Evolutionary conservation across 2,329 filamentous ascomycete species (phyloP).

Genomic region (Fusarium annulatum): DNA sequence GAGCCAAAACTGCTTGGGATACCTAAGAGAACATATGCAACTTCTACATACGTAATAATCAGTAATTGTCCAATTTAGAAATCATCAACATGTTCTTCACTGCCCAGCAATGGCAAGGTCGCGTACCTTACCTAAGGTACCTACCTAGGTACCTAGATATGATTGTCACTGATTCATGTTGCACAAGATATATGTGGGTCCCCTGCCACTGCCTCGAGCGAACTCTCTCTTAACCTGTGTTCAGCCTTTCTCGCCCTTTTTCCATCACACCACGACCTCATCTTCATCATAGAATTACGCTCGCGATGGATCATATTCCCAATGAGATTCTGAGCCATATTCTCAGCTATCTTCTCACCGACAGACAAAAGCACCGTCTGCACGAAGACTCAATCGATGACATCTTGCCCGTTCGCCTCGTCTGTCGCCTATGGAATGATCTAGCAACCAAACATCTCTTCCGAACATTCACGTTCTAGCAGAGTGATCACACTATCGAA

Average conservation of each 20-base stretch:
- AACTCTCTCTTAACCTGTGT: background rate
- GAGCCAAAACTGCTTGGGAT: too few species aligned
- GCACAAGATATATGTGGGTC: background rate
- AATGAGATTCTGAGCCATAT: slow-evolving; percentile 12
- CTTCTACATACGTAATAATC: too few species aligned
- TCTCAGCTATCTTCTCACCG: background rate
- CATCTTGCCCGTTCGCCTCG: slow-evolving; percentile 6
- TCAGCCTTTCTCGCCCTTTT: background rate
- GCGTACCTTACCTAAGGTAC: too few species aligned
- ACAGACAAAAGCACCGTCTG: background rate
- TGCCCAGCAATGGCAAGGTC: too few species aligned
- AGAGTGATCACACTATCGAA: rapidly evolving
- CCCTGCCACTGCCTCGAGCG: background rate
- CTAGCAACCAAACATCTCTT: background rate
- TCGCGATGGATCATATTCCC: background rate
- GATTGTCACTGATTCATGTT: background rate
- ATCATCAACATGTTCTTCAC: background rate
- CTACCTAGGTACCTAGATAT: too few species aligned
- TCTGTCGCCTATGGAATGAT: slow-evolving; percentile 20
- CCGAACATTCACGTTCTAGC: background rate
- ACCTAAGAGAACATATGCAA: too few species aligned
- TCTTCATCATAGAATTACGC: background rate
- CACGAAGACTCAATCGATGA: rapidly evolving
- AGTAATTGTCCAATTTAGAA: rapidly evolving
- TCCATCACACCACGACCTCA: rapidly evolving